Conservation (phyloP, 768 basidiomycete genomes). For the Leucocoprinus sp. region DNA sequence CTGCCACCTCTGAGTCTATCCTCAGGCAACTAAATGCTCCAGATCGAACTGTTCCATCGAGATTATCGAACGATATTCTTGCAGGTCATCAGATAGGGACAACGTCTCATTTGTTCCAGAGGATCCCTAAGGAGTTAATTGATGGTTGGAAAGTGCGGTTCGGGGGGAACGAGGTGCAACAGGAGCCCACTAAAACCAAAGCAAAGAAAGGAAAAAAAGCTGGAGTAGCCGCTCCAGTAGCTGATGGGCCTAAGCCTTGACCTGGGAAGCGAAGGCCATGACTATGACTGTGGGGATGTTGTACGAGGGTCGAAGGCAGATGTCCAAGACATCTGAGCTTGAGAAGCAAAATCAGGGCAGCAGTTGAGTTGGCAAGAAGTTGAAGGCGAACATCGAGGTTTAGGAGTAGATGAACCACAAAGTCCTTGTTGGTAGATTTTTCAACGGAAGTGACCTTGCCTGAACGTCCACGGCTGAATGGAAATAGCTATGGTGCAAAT, state of each 20-base stretch:
- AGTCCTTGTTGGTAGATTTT: not conserved
- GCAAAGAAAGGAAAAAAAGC: slow-evolving; percentile 51
- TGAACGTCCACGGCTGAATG: too few species aligned
- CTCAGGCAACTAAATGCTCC: slow-evolving; percentile 86
- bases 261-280: slow-evolving; percentile 65
- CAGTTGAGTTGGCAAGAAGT: slow-evolving; percentile 57
- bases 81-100: slow-evolving; percentile 78
- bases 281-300: slow-evolving; percentile 66
- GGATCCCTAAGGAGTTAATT: slow-evolving; percentile 86
- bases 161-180: slow-evolving; percentile 50
- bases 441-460: too few species aligned
- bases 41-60: slow-evolving; percentile 66
- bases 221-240: slow-evolving; percentile 32
- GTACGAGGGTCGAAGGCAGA: slow-evolving; percentile 69
- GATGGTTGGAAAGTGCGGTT: slow-evolving; percentile 77
- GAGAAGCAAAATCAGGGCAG: slow-evolving; percentile 53
- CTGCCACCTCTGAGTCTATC: slow-evolving; percentile 74
- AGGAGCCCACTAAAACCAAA: slow-evolving; percentile 26
- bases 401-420: not conserved
- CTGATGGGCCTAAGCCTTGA: slow-evolving; percentile 58
- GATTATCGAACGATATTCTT: slow-evolving; percentile 74
- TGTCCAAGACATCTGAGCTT: slow-evolving; percentile 48
- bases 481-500: too few species aligned
- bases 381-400: slow-evolving; percentile 50
- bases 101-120: slow-evolving; percentile 88